Conservation (phyloP, 768 basidiomycete species). For the Galerina marginata region DNA sequence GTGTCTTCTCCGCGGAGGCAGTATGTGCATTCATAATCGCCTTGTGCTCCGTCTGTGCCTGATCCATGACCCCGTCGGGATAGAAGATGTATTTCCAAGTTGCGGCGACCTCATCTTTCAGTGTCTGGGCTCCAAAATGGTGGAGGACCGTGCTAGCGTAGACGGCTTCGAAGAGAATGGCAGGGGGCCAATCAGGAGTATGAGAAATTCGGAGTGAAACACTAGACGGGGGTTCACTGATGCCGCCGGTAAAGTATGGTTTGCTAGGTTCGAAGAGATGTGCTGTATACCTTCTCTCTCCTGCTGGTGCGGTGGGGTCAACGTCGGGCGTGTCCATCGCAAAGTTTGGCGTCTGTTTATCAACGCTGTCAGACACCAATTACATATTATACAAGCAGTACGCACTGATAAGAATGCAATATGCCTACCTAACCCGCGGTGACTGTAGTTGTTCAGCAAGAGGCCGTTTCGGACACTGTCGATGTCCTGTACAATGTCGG, state of each 20-base stretch:
- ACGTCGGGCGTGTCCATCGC: constrained; percentile 21
- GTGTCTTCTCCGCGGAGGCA: not conserved
- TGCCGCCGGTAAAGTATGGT: not conserved
- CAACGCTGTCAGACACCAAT: too few relatives aligned
- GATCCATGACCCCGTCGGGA: too few relatives aligned
- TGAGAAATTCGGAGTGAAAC: constrained; percentile 16
- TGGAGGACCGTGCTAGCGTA: constrained; percentile 21
- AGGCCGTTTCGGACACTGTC: not conserved
- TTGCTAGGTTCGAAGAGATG: constrained; percentile 15
- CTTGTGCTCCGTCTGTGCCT: too few relatives aligned
- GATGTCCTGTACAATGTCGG: not conserved
- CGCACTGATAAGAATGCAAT: constrained; percentile 23
- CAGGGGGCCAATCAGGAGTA: constrained; percentile 19
- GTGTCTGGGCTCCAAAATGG: constrained; percentile 17
- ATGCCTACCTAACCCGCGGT: constrained; percentile 13
- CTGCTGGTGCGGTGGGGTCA: constrained; percentile 13
- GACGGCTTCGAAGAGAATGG: constrained; percentile 25
- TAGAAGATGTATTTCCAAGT: too few relatives aligned
- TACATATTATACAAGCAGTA: not conserved
- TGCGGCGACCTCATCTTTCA: not conserved
- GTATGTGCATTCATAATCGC: too few relatives aligned
- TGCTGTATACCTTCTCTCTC: constrained; percentile 18
- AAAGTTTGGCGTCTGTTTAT: constrained; percentile 14
- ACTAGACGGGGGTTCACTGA: constrained; percentile 2
- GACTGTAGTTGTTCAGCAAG: constrained; percentile 16